phyloP scores from a whole-genome alignment of 495 filamentous ascomycete species.

The Trichocladium uniseriatum region DNA sequence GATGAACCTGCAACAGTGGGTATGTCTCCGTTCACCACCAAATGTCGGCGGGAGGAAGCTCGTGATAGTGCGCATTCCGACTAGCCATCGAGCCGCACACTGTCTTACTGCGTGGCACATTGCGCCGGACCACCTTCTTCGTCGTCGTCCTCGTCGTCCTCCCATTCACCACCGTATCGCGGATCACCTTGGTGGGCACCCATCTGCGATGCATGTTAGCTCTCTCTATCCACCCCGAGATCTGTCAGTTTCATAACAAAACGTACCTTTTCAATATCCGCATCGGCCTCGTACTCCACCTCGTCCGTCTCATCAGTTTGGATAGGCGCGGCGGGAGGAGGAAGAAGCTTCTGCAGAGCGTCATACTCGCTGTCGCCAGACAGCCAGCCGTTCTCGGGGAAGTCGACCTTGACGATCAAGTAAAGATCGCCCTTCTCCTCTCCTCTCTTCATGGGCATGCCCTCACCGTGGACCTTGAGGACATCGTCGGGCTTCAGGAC shows the following conservation, averaged over 20 bases:
- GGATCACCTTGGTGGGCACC: slow-evolving; percentile 58
- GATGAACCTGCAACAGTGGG: neutral
- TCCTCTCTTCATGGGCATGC: slow-evolving; percentile 84
- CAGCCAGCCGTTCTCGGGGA: slow-evolving; percentile 80
- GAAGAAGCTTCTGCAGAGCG: slow-evolving; percentile 64
- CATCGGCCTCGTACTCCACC: slow-evolving; percentile 73
- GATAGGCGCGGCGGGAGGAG: slow-evolving; percentile 49
- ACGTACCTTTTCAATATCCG: slow-evolving; percentile 68
- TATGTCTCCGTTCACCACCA: neutral
- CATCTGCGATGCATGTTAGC: slow-evolving; percentile 39
- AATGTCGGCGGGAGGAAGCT: neutral
- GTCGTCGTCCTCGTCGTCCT: slow-evolving; percentile 70
- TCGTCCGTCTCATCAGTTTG: slow-evolving; percentile 69
- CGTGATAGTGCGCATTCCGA: neutral
- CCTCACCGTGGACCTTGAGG: slow-evolving; percentile 76
- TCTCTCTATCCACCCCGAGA: neutral
- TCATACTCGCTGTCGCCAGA: slow-evolving; percentile 55
- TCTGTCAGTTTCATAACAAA: neutral
- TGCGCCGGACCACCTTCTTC: slow-evolving; percentile 47
- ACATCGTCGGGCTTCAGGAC: slow-evolving; percentile 72
- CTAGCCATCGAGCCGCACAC: neutral
- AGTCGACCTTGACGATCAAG: slow-evolving; percentile 74
- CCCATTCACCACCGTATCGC: slow-evolving; percentile 59
- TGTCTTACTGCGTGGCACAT: slow-evolving; percentile 73
- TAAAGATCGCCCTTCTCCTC: slow-evolving; percentile 83